Evolutionary conservation across 495 filamentous ascomycete genomes (phyloP), one percentile per base, ranked within the genome.

Genomic region (Hypoxylon fuscum): DNA sequence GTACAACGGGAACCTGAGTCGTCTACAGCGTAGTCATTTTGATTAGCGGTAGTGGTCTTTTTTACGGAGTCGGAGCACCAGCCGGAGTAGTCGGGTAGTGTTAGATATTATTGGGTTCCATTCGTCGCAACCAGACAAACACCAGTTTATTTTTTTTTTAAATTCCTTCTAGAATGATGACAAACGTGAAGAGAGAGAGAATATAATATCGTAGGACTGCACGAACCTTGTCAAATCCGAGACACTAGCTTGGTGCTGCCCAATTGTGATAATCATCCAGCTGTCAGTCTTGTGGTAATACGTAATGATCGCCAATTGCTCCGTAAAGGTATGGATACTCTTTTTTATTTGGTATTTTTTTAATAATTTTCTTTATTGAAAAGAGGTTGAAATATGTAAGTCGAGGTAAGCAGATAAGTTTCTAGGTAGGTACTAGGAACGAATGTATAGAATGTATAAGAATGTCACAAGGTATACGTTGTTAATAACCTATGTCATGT

Each of bases 161-260:
- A n/a, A n/a, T n/a, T n/a, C n/a, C n/a, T n/a, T n/a, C n/a, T n/a
- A n/a, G n/a, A n/a, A n/a, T n/a, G n/a, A n/a, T n/a, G 40, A 55
- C 41, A 37, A 20, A 25, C n/a, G 23, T 52, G 25, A 52, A 22
- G 23, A n/a, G n/a, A n/a, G n/a, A n/a, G n/a, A n/a, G n/a, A n/a
- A n/a, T n/a, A n/a, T n/a, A n/a, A n/a, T n/a, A n/a, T n/a, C n/a
- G 27, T 66, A 66, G 63, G 63, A 53, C 63, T 66, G 53, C 63
- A 66, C 63, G 52, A 66, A 66, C 63, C 63, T 66, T 43, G 63
- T 66, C 63, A 49, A 54, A 43, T 62, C 58, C 53, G 57, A 66
- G 63, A 66, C 63, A 58, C 63, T 66, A 66, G 57, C 63, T 62
- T 58, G 38, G 32, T n/a, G 42, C 52, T 53, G 46, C 18, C 57